Evolutionary conservation across 345 rosid species (phyloP), one percentile per base, ranked within the genome.

Genomic region (Salix brachista): DNA sequence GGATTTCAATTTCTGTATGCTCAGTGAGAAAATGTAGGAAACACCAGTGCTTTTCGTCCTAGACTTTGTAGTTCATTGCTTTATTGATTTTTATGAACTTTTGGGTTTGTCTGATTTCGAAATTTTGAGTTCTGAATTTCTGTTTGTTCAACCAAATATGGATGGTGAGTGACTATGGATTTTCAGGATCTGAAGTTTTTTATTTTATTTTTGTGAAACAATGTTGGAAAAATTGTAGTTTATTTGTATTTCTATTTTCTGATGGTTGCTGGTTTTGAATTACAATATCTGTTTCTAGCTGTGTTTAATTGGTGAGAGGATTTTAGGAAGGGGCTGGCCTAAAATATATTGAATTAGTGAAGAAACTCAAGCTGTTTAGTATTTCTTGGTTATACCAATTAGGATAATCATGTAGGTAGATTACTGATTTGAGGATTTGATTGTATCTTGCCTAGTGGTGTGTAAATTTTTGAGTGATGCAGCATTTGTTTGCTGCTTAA

Each of bases 1-100:
- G 30, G 69, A 44, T 79, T 77, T 74, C 73, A 64, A 30, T 73
- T 23, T 65, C 26, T 18, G 70, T 23, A 34, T 48, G 75, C 70
- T 64, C 34, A 61, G 52, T 36, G 39, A 62, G 70, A 34, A 30
- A 70, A 70, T 70, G 67, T 26, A 11, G 68, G 52, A 30, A 4
- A 10, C 18, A 19, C n/a, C 36, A 46, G 44, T 65, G 64, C 26
- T 4, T 65, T 6, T 62, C 2, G 42, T 74, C 11, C 17, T 58
- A 30, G 60, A 73, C 25, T 73, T 61, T 60, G 39, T 23, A 56
- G 28, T 64, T 74, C 13, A 26, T 36, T 72, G 70, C 56, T 50
- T 36, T 65, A 44, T 32, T 19, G 46, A 37, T 37, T 18, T 36
- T 21, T 5, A n/a, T 3, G 1, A 56, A 58, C 62, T n/a, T 58